These are phyloP conservation scores for Senecio squalidus DNA, from an alignment of 140 eudicot species.

Conservation along the genomic window DNA sequence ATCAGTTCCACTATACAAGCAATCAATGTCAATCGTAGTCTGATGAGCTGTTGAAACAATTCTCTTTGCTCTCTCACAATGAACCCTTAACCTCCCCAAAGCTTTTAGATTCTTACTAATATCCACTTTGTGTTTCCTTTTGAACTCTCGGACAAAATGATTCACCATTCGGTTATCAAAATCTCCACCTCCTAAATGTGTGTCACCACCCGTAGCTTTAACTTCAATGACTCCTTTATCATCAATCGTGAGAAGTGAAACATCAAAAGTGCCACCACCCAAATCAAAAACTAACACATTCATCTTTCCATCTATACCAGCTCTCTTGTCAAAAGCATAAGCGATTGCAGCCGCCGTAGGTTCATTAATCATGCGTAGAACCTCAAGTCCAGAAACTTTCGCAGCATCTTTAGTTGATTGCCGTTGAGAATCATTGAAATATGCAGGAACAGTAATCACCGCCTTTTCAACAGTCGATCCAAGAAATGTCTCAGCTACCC, in stretches of 20 bases:
- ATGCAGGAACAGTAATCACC: background rate
- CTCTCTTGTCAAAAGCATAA: background rate
- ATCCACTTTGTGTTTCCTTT: too few relatives aligned
- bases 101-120: too few relatives aligned
- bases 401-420: background rate
- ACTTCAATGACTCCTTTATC: background rate
- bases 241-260: background rate
- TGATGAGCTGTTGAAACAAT: too few relatives aligned
- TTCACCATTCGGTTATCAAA: too few relatives aligned
- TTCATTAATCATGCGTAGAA: background rate
- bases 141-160: too few relatives aligned
- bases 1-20: too few relatives aligned
- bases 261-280: background rate
- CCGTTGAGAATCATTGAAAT: background rate
- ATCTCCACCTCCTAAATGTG: too few relatives aligned
- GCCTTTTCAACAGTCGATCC: background rate
- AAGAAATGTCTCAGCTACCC: background rate
- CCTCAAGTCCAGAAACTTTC: background rate
- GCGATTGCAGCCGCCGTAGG: background rate
- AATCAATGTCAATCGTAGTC: too few relatives aligned
- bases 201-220: background rate
- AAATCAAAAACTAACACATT: background rate
- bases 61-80: too few relatives aligned
- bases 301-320: background rate
- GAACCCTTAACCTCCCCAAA: too few relatives aligned